Percentiles rank a stretch among this genome's conserved stretches.
These are phyloP conservation scores for Phyllostachys edulis DNA, from an alignment of 176 grass and related monocot genomes.

Conservation along the genomic window DNA sequence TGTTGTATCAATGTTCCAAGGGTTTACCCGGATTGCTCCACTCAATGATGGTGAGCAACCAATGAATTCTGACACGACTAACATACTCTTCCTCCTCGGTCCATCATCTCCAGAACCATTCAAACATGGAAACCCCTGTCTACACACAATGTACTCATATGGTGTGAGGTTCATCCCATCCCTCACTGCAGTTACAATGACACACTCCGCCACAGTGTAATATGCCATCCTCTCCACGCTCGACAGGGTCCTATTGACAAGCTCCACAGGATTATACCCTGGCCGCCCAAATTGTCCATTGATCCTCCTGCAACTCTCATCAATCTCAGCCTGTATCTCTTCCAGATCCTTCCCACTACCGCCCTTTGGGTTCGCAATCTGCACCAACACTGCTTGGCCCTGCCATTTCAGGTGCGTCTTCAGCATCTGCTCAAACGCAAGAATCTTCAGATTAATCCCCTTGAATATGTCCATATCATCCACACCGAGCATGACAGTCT, in stretches of 20 bases:
- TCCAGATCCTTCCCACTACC: slow-evolving; percentile 28
- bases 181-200: slow-evolving; percentile 49
- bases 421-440: slow-evolving; percentile 44
- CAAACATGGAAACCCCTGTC: slow-evolving; percentile 42
- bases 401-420: slow-evolving; percentile 38
- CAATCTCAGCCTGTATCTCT: slow-evolving; percentile 18
- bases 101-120: slow-evolving; percentile 4
- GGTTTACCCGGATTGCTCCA: slow-evolving; percentile 43
- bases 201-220: slow-evolving; percentile 54
- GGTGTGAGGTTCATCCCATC: slow-evolving; percentile 56
- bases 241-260: slow-evolving; percentile 34
- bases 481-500: slow-evolving; percentile 51
- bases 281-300: slow-evolving; percentile 37
- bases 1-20: slow-evolving; percentile 44
- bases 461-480: slow-evolving; percentile 50
- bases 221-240: slow-evolving; percentile 58
- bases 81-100: slow-evolving; percentile 28
- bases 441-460: slow-evolving; percentile 45
- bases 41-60: slow-evolving; percentile 48
- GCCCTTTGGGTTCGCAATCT: slow-evolving; percentile 41
- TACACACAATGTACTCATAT: slow-evolving; percentile 63
- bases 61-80: slow-evolving; percentile 48
- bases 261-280: slow-evolving; percentile 41
- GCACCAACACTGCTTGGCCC: slow-evolving; percentile 31
- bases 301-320: slow-evolving; percentile 40